Evolutionary conservation across 768 basidiomycete genomes (phyloP), one percentile per base, ranked within the genome.

Genomic region (Crucibulum laeve): DNA sequence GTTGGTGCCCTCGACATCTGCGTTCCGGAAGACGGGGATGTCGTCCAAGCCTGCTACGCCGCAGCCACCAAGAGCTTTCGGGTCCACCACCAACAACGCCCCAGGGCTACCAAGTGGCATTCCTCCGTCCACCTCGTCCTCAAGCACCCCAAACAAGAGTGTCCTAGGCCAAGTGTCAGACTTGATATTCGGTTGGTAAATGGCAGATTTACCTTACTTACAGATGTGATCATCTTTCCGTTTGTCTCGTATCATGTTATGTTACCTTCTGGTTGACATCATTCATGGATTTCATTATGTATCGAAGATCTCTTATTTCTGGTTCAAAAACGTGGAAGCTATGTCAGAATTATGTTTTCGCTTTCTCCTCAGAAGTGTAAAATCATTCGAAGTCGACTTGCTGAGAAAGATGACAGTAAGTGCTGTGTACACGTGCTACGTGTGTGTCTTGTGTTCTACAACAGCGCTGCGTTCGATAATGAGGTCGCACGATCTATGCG

Each of bases 131-230:
- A 52, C 64, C 33, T n/a, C n/a, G n/a, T n/a, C n/a, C n/a, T 62
- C 62, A 4, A 37, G 19, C 35, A 37, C 35, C 3, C 69, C 74
- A 6, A 74, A 55, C 48, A 88, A 80, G 57, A 73, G 82, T 5
- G 55, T 88, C 50, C 48, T 89, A 10, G 84, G 84, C 11, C 85
- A 87, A 61, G 79, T 90, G 41, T 82, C 83, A 10, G 87, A 91
- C 67, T 58, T 88, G 49, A 82, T 91, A 38, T 90, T 88, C 57
- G 87, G 87, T 13, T 90, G 87, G 87, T 90, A 78, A 51, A 34
- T 7, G 5, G 30, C 30, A 13, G 14, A 21, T 25, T 22, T 11
- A n/a, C 4, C 15, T 35, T 24, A 25, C 11, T 18, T 19, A 13
- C 7, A 22, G 19, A 8, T 26, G 19, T 23, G 21, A 11, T 40